Evolutionary conservation across 495 filamentous ascomycete genomes (phyloP).

Genomic region (Daldinia decipiens): DNA sequence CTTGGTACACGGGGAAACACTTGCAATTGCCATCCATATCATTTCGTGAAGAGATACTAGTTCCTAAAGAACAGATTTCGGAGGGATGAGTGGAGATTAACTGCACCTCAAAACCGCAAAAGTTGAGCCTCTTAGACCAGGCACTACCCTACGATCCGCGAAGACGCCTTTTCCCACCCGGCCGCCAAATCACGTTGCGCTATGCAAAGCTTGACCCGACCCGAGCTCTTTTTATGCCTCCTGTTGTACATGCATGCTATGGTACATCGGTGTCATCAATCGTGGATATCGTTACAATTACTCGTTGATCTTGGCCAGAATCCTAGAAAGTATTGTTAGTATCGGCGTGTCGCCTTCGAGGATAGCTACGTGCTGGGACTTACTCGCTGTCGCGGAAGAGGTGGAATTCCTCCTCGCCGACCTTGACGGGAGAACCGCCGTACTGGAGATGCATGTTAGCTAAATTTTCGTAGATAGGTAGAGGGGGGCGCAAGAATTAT

Average conservation of each 20-base stretch:
- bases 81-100: slow-evolving; percentile 44
- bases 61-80: slow-evolving; percentile 6
- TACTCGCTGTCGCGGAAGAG: slow-evolving; percentile 98
- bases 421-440: slow-evolving; percentile 94
- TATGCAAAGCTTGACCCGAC: slow-evolving; percentile 43
- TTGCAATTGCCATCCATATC: background rate
- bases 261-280: slow-evolving; percentile 48
- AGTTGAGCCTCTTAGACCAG: slow-evolving; percentile 6
- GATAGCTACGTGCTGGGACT: slow-evolving; percentile 47
- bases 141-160: slow-evolving; percentile 4
- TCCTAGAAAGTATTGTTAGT: slow-evolving; percentile 55
- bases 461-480: background rate
- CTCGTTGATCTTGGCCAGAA: slow-evolving; percentile 92
- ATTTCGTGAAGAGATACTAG: background rate
- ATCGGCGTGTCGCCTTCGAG: background rate
- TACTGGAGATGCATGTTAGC: slow-evolving; percentile 69
- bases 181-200: slow-evolving; percentile 23
- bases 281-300: slow-evolving; percentile 53
- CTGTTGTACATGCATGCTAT: slow-evolving; percentile 51
- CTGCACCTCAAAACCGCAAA: slow-evolving; percentile 25
- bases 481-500: background rate
- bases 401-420: slow-evolving; percentile 94
- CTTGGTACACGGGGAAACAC: background rate
- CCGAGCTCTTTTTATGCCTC: slow-evolving; percentile 39
- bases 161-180: slow-evolving; percentile 29